Evolutionary conservation across 208 protist species (phyloP), one percentile per base, ranked within the genome.

Genomic region (Wallacemonas sp.): DNA sequence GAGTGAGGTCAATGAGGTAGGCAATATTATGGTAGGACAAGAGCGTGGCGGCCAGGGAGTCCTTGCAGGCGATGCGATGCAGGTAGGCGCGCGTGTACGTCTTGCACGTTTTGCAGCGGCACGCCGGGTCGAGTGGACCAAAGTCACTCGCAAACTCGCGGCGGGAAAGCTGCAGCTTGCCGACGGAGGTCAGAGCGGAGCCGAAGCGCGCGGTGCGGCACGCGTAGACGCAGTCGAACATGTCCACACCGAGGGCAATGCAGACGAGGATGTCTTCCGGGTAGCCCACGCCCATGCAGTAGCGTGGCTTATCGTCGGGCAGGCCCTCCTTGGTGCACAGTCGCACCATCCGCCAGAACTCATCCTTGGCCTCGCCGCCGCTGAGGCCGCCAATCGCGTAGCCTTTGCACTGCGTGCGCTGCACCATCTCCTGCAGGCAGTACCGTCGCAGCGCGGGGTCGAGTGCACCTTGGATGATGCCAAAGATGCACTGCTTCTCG

Each of bases 191-290:
- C 23, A 99, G 68, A 1, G 97, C 98, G 3, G 89, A 98, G 28
- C 98, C 97, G 72, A 99, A 99, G 48, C 98, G 80, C 7, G 98
- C 98, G 1, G 98, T 99, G 28, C 99, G 75, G 52, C 97, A 99
- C 4, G 99, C 98, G 67, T 97, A 99, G n/a, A 99, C 99, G 81
- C 99, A 99, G 77, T 99, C 99, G 66, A 99, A 99, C 98, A 99
- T 99, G 78, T 99, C 99, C 14, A 99, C 98, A 23, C 99, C 99
- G 12, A 99, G 82, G 1, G 96, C 96, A 11, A 96, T 92, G 74
- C 98, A 99, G 18, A 99, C 98, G 0, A 99, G 89, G 29, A 99
- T 93, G 82, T 99, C 99, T 26, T 98, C 82, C 16, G 99, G 96
- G 69, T 99, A 99, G 5, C 95, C 94, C 7, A 99, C 98, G 52